A percentile compares a stretch with the other conserved stretches of the same genome.
These are phyloP conservation scores for Termitomyces sp. DNA, from an alignment of 768 basidiomycete genomes.

Conservation along the genomic window DNA sequence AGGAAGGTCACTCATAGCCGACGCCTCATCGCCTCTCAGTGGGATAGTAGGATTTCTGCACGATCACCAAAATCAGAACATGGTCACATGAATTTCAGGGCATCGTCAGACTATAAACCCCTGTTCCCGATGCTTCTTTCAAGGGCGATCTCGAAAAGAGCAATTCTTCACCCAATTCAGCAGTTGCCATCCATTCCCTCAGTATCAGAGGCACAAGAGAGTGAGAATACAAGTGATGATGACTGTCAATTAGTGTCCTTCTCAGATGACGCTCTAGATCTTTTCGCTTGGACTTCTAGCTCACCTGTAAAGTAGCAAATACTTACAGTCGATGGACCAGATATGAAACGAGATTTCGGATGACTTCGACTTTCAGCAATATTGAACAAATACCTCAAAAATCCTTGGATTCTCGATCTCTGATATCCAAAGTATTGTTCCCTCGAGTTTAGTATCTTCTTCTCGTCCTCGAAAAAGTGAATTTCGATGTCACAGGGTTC, in stretches of 20 bases:
- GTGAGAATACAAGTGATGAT: neutral
- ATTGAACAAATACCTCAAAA: slow-evolving; percentile 8
- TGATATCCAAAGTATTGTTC: too few species aligned
- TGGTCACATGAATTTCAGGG: neutral
- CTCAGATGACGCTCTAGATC: slow-evolving; percentile 49
- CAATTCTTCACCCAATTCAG: slow-evolving; percentile 1
- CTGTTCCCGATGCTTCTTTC: slow-evolving; percentile 4
- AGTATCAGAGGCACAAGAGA: neutral
- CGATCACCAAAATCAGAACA: neutral
- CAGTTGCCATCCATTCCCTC: neutral
- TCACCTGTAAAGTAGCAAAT: neutral
- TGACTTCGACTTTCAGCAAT: too few species aligned
- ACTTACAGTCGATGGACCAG: too few species aligned
- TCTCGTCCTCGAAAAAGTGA: too few species aligned
- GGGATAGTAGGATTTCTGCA: neutral
- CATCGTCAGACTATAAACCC: neutral
- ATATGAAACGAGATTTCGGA: too few species aligned
- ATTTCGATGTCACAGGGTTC: too few species aligned
- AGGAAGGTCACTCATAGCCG: slow-evolving; percentile 3
- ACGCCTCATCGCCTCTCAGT: neutral
- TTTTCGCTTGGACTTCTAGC: slow-evolving; percentile 32
- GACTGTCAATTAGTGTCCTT: slow-evolving; percentile 7
- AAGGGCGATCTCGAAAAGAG: neutral
- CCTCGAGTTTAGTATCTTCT: too few species aligned
- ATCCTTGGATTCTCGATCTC: too few species aligned